Evolutionary conservation across 148 eudicot genomes (phyloP).

Genomic region (Fagopyrum tataricum): DNA sequence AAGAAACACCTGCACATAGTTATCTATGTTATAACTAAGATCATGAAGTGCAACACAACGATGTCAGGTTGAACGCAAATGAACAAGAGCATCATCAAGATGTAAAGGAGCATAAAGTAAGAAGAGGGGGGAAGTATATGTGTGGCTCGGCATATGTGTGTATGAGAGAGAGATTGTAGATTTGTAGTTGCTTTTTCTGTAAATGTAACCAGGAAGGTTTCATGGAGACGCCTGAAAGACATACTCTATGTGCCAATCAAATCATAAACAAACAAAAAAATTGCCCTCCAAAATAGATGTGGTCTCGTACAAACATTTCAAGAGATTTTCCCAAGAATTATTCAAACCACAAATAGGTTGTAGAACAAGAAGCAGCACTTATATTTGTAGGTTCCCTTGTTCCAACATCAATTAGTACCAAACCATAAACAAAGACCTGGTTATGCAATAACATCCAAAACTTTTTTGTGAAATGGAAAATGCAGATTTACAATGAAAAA

Average conservation of each 20-base stretch:
- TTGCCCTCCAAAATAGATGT: background rate
- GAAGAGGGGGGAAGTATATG: background rate
- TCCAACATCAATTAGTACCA: background rate
- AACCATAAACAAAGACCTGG: background rate
- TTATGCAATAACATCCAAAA: background rate
- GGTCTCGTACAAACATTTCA: background rate
- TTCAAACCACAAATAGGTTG: background rate
- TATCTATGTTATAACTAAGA: background rate
- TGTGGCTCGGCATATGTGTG: background rate
- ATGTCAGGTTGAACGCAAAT: background rate
- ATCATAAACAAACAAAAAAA: background rate
- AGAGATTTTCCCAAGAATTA: background rate
- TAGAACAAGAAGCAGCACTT: background rate
- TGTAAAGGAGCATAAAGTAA: background rate
- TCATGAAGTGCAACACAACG: background rate
- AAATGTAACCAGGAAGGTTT: background rate
- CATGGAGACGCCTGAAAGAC: background rate
- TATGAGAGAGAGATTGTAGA: background rate
- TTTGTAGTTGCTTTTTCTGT: background rate
- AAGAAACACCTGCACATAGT: constrained; percentile 54
- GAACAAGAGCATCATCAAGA: background rate
- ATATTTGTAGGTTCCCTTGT: background rate
- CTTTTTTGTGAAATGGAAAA: background rate
- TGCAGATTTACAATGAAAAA: background rate
- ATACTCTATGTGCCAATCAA: background rate